Conservation (phyloP, 2,329 filamentous ascomycete genomes). For the Fusarium napiforme region DNA sequence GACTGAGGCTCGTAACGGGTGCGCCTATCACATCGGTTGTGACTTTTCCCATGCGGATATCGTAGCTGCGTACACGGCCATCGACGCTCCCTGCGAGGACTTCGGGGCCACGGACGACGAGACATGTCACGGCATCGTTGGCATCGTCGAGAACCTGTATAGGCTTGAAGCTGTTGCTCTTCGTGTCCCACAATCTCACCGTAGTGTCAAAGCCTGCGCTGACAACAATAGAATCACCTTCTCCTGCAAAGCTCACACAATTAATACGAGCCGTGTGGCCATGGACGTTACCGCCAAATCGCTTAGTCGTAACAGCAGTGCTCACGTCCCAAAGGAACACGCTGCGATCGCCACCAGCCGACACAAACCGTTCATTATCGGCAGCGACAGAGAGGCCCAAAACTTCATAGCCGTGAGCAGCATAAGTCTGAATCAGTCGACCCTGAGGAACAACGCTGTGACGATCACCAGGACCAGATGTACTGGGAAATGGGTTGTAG, state of each 20-base stretch:
- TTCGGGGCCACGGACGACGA: slow-evolving; percentile 62
- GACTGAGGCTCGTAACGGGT: slow-evolving; percentile 78
- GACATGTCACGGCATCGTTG: slow-evolving; percentile 70
- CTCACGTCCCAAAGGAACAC: slow-evolving; percentile 97
- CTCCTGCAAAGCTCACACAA: slow-evolving; percentile 80
- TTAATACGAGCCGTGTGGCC: slow-evolving; percentile 82
- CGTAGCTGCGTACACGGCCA: slow-evolving; percentile 83
- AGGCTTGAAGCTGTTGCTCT: slow-evolving; percentile 65
- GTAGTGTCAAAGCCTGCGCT: slow-evolving; percentile 80
- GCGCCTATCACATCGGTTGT: slow-evolving; percentile 76
- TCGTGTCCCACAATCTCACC: slow-evolving; percentile 80
- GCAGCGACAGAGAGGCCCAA: slow-evolving; percentile 78
- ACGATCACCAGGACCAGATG: slow-evolving; percentile 48
- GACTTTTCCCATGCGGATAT: slow-evolving; percentile 79
- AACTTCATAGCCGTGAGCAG: slow-evolving; percentile 91
- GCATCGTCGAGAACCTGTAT: slow-evolving; percentile 80
- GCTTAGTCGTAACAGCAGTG: slow-evolving; percentile 78
- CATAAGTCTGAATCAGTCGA: slow-evolving; percentile 85
- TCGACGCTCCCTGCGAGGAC: slow-evolving; percentile 85
- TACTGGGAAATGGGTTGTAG: slow-evolving; percentile 76
- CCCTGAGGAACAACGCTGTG: slow-evolving; percentile 56
- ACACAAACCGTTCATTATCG: slow-evolving; percentile 87
- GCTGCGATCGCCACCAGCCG: slow-evolving; percentile 87
- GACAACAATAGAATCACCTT: slow-evolving; percentile 77
- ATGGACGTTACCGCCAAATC: slow-evolving; percentile 71